These are phyloP conservation scores for Didymella glomerata DNA, from an alignment of 2,329 filamentous ascomycete species.

Conservation along the genomic window DNA sequence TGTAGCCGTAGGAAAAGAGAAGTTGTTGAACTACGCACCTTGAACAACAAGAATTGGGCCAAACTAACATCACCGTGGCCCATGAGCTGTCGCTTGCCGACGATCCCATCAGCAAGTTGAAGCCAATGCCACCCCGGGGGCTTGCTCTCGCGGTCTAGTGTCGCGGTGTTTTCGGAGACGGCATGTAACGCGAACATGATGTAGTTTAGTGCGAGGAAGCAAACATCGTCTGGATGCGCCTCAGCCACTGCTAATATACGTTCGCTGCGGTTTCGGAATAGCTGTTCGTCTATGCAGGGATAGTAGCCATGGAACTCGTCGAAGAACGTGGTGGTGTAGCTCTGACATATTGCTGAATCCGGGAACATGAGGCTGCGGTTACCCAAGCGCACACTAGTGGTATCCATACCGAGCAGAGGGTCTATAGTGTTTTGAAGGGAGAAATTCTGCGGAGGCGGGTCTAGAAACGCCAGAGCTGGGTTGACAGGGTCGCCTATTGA, in stretches of 20 bases:
- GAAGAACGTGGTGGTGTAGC: constrained; percentile 41
- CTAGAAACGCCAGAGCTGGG: constrained; percentile 30
- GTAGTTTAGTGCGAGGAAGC: constrained; percentile 44
- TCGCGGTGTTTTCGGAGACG: constrained; percentile 21
- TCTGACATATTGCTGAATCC: constrained; percentile 31
- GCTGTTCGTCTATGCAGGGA: constrained; percentile 43
- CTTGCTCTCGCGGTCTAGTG: constrained; percentile 2
- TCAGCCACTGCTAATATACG: constrained; percentile 31
- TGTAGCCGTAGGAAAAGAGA: neutral
- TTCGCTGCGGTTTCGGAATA: constrained; percentile 36
- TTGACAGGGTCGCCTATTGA: constrained; percentile 36
- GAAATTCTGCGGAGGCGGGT: constrained; percentile 16
- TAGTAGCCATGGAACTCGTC: constrained; percentile 36
- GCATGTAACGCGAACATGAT: constrained; percentile 37
- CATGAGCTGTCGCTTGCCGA: constrained; percentile 36
- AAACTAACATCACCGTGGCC: constrained; percentile 35
- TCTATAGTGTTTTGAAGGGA: constrained; percentile 8
- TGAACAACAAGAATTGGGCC: constrained; percentile 41
- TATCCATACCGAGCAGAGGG: constrained; percentile 3
- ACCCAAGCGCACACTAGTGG: constrained; percentile 18
- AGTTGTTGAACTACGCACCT: constrained; percentile 28
- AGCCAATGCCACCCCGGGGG: constrained; percentile 44
- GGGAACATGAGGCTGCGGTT: constrained; percentile 36
- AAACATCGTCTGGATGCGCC: constrained; percentile 30
- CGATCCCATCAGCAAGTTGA: constrained; percentile 38